Evolutionary conservation across 805 yeast genomes (phyloP).

Genomic region (Saturnispora quitensis): DNA sequence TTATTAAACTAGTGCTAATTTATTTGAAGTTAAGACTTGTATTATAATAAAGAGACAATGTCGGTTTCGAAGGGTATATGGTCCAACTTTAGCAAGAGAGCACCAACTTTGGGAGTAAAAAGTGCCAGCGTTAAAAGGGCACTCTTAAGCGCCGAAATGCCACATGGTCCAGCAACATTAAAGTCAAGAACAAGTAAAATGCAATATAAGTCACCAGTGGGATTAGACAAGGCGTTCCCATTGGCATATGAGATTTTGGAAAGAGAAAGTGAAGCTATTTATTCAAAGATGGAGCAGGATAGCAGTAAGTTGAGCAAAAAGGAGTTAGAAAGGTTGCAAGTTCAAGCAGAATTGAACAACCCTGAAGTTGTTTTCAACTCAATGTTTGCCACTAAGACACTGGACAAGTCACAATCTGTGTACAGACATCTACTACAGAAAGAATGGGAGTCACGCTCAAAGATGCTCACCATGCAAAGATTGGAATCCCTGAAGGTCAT

Average conservation of each 20-base stretch:
- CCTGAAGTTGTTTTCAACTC: constrained; percentile 80
- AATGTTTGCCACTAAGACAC: constrained; percentile 34
- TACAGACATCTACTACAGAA: constrained; percentile 59
- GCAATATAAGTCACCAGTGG: constrained; percentile 59
- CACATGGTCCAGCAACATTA: constrained; percentile 47
- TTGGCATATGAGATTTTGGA: constrained; percentile 51
- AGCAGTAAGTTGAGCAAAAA: constrained; percentile 19
- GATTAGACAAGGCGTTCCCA: constrained; percentile 64
- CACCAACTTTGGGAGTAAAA: constrained; percentile 25
- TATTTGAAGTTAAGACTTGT: neutral
- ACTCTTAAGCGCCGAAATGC: constrained; percentile 25
- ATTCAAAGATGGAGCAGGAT: constrained; percentile 32
- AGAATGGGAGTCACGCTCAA: constrained; percentile 63
- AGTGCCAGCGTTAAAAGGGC: constrained; percentile 22
- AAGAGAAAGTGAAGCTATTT: constrained; percentile 35
- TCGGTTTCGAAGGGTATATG: constrained; percentile 28
- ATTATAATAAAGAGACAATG: neutral
- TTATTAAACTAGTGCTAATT: neutral
- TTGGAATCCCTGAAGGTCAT: constrained; percentile 75
- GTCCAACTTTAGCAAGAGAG: constrained; percentile 29
- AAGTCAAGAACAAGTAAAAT: constrained; percentile 33
- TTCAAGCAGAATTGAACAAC: constrained; percentile 61
- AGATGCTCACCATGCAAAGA: constrained; percentile 85
- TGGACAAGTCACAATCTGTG: constrained; percentile 72
- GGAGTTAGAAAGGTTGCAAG: constrained; percentile 28